phyloP scores from a whole-genome alignment of 2,329 filamentous ascomycete genomes.

The Hysterium pulicare region DNA sequence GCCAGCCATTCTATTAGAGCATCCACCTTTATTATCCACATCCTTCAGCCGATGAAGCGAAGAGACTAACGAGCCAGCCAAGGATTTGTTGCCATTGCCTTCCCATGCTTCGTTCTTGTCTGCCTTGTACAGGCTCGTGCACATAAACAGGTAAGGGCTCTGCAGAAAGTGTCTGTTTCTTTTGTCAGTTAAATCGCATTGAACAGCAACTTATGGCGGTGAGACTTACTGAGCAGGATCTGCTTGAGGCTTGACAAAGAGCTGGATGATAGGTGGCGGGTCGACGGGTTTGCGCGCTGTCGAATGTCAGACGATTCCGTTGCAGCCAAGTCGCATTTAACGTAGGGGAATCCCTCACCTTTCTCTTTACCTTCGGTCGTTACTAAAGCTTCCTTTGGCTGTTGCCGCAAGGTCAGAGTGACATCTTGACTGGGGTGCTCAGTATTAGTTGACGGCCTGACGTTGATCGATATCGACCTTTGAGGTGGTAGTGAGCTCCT shows the following conservation, averaged over 20 bases:
- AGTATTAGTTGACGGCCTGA: slow-evolving; percentile 9
- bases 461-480: slow-evolving; percentile 6
- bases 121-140: slow-evolving; percentile 51
- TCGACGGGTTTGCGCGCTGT: slow-evolving; percentile 82
- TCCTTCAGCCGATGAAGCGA: slow-evolving; percentile 82
- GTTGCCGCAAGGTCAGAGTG: slow-evolving; percentile 60
- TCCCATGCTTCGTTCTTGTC: slow-evolving; percentile 47
- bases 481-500: slow-evolving; percentile 6
- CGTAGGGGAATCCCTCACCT: slow-evolving; percentile 45
- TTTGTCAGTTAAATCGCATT: slow-evolving; percentile 10
- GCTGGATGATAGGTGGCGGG: slow-evolving; percentile 78
- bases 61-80: slow-evolving; percentile 72
- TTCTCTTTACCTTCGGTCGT: slow-evolving; percentile 69
- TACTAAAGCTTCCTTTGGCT: slow-evolving; percentile 65
- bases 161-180: slow-evolving; percentile 56
- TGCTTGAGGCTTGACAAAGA: slow-evolving; percentile 51
- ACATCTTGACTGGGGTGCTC: slow-evolving; percentile 50
- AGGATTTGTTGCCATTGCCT: slow-evolving; percentile 45
- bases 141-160: slow-evolving; percentile 64
- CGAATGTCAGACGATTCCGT: slow-evolving; percentile 6
- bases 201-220: neutral
- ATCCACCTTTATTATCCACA: slow-evolving; percentile 59
- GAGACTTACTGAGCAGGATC: slow-evolving; percentile 59
- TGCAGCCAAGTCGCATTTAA: neutral
- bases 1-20: no score